Conservation (phyloP, 2,329 filamentous ascomycete genomes). For the Penicillium carneum region DNA sequence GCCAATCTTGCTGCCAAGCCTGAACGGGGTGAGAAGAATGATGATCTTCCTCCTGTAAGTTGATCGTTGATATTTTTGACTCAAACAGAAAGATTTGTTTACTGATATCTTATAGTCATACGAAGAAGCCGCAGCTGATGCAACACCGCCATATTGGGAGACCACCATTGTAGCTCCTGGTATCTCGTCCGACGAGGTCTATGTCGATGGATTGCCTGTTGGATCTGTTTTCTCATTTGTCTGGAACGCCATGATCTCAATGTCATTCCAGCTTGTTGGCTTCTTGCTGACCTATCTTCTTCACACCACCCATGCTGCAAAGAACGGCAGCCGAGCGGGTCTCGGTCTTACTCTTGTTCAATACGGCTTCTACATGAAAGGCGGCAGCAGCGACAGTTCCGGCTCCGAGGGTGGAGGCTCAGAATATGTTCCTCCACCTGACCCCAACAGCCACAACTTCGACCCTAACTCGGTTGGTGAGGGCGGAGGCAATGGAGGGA, state of each 20-base stretch:
- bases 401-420: slow-evolving; percentile 47
- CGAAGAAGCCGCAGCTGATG: slow-evolving; percentile 95
- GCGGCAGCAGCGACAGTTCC: slow-evolving; percentile 56
- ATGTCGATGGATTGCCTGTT: slow-evolving; percentile 92
- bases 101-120: slow-evolving; percentile 71
- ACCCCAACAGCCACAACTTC: slow-evolving; percentile 91
- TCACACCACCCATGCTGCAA: slow-evolving; percentile 96
- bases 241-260: slow-evolving; percentile 89
- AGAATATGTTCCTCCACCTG: slow-evolving; percentile 69
- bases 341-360: slow-evolving; percentile 94
- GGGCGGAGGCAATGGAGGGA: slow-evolving; percentile 41
- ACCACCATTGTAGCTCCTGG: slow-evolving; percentile 95
- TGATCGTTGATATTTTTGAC: background rate
- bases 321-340: slow-evolving; percentile 93
- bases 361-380: slow-evolving; percentile 95
- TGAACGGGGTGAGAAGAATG: slow-evolving; percentile 78
- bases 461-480: slow-evolving; percentile 72
- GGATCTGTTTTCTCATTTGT: slow-evolving; percentile 81
- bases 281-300: slow-evolving; percentile 97
- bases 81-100: background rate
- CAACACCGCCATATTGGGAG: slow-evolving; percentile 97
- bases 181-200: slow-evolving; percentile 91
- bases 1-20: slow-evolving; percentile 93
- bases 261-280: slow-evolving; percentile 95
- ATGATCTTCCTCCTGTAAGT: slow-evolving; percentile 91